These are phyloP conservation scores for Tanacetum coccineum DNA, from an alignment of 129 eudicot species.

Conservation along the genomic window DNA sequence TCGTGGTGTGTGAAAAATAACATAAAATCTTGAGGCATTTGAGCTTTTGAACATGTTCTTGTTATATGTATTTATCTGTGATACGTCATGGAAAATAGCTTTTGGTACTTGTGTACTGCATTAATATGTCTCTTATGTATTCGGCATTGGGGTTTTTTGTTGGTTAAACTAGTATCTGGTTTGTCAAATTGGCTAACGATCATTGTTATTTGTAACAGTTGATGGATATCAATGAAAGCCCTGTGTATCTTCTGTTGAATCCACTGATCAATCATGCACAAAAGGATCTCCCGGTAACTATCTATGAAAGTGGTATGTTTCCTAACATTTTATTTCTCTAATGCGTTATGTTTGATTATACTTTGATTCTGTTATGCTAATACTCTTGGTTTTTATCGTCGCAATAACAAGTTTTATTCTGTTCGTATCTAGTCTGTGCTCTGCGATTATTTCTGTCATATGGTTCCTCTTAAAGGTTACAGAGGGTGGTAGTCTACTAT, in stretches of 20 bases:
- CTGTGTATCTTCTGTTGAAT: no score
- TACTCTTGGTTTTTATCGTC: background rate
- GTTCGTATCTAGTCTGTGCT: background rate
- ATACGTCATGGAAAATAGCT: background rate
- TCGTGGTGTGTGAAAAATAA: background rate
- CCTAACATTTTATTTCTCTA: background rate
- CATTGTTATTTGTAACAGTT: no score
- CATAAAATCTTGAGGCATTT: conserved; percentile 4
- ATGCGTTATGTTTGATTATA: no score
- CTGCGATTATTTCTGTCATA: background rate
- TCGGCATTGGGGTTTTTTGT: no score
- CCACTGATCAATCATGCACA: no score
- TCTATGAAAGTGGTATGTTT: conserved; percentile 84
- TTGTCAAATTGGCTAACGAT: conserved; percentile 3
- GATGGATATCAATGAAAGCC: no score
- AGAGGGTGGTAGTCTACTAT: no score
- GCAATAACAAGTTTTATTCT: background rate
- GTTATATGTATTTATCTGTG: no score
- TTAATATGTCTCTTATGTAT: no score
- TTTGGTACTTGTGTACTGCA: background rate
- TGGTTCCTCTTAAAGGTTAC: conserved; percentile 1
- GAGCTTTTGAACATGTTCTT: conserved; percentile 3
- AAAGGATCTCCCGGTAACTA: conserved; percentile 98
- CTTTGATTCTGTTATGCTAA: background rate
- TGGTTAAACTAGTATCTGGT: background rate